phyloP scores from a whole-genome alignment of 306 rosid genomes.

The Glycine latifolia region DNA sequence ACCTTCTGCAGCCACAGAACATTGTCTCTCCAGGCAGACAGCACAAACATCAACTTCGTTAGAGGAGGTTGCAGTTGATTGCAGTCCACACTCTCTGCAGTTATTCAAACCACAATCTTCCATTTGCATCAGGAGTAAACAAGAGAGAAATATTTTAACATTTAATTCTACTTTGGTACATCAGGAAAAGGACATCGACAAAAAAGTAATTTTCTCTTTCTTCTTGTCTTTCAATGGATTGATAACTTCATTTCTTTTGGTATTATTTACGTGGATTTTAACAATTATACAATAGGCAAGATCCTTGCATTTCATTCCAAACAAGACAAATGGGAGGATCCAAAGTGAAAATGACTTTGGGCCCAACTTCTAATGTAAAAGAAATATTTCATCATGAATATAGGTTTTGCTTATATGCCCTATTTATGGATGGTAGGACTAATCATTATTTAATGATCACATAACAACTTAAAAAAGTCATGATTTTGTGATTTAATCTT shows the following conservation, averaged over 20 bases:
- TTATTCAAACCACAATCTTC: conserved; percentile 44
- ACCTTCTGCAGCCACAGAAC: conserved; percentile 96
- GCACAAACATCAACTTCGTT: conserved; percentile 83
- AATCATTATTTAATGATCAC: too few relatives aligned
- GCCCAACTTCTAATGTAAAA: not conserved
- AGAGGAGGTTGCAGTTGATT: conserved; percentile 61
- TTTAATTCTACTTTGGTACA: conserved; percentile 13
- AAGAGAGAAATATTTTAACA: conserved; percentile 14
- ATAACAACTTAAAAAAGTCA: too few relatives aligned
- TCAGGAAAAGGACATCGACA: conserved; percentile 27
- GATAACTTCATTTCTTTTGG: not conserved
- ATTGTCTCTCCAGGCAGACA: conserved; percentile 90
- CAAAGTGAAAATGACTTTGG: conserved; percentile 13
- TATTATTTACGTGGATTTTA: not conserved
- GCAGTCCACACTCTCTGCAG: conserved; percentile 87
- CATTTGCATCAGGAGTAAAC: conserved; percentile 32
- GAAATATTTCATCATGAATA: conserved; percentile 3
- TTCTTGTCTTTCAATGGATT: not conserved
- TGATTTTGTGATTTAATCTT: too few relatives aligned
- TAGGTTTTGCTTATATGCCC: conserved; percentile 8
- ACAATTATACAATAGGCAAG: not conserved
- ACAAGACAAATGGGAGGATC: conserved; percentile 1
- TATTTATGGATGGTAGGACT: not conserved
- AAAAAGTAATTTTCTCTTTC: conserved; percentile 16
- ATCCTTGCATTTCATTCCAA: conserved; percentile 8